Evolutionary conservation across 495 filamentous ascomycete species (phyloP), one percentile per base, ranked within the genome.

Genomic region (Penicillium nucicola): DNA sequence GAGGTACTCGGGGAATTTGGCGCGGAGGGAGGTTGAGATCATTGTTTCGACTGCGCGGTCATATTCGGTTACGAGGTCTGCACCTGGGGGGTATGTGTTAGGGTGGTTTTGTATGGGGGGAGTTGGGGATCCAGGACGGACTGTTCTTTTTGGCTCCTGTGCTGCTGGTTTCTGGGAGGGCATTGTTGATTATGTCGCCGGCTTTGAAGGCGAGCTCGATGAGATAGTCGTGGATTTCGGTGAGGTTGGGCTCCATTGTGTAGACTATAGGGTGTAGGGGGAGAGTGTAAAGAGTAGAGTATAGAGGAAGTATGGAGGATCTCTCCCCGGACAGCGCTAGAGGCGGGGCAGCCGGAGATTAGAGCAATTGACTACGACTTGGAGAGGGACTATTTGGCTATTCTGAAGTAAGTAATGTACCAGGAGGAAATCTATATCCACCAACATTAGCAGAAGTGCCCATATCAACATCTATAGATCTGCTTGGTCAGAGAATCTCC

Each of bases 41-140:
- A 90, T 82, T 19, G 75, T 78, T 61, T 96, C 90, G 36, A 95
- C 87, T 1, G 86, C 89, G 55, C 81, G 82, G 69, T 95, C 90
- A 53, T 89, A 90, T 67, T 92, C 85, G 19, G 90, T 95, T 25
- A 95, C 90, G 28, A 95, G 80, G 65, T 95, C 90, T 50, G 84
- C 86, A 49, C 86, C 86, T 89, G 39, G 4, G 46, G 20, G 4
- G 12, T n/a, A n/a, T 56, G 23, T 67, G 42, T 49, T 52, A 37
- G n/a, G n/a, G n/a, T n/a, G n/a, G 43, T 30, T 46, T 32, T 10
- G 34, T n/a, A 6, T 25, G 28, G 23, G 22, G 22, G 35, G 31
- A 10, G 32, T 23, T 40, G 34, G 42, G 17, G 18, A 15, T 35
- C 18, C n/a, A 19, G 25, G 22, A 68, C 57, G 17, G 67, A 93